These are phyloP conservation scores for Austroboletus sp. DNA, from an alignment of 1,284 basidiomycete species.

Conservation along the genomic window DNA sequence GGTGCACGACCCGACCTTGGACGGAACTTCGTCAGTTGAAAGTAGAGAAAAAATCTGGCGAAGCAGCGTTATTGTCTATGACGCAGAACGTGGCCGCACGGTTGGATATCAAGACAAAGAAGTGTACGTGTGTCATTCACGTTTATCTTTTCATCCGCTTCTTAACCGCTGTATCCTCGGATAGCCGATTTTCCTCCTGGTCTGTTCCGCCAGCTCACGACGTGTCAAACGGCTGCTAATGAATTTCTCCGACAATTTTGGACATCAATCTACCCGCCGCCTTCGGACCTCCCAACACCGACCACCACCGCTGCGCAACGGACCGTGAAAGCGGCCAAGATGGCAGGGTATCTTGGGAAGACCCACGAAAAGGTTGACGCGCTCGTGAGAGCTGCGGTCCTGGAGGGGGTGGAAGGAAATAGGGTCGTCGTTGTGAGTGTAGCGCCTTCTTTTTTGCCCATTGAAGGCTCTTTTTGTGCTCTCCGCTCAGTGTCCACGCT, in stretches of 20 bases:
- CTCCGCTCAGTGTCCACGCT: not conserved
- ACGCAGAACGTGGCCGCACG: slow-evolving; percentile 67
- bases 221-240: slow-evolving; percentile 86
- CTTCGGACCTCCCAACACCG: slow-evolving; percentile 49
- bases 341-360: slow-evolving; percentile 73
- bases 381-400: slow-evolving; percentile 58
- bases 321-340: slow-evolving; percentile 71
- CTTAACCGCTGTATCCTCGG: not conserved
- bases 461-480: not conserved
- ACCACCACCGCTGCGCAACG: slow-evolving; percentile 54
- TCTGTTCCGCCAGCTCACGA: slow-evolving; percentile 75
- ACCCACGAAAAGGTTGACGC: slow-evolving; percentile 77
- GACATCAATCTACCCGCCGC: slow-evolving; percentile 78
- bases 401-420: slow-evolving; percentile 56
- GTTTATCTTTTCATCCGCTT: not conserved
- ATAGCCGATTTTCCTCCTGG: slow-evolving; percentile 74
- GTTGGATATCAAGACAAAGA: slow-evolving; percentile 56
- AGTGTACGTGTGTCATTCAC: slow-evolving; percentile 41
- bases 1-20: not conserved
- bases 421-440: slow-evolving; percentile 61
- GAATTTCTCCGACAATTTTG: slow-evolving; percentile 97
- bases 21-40: slow-evolving; percentile 41
- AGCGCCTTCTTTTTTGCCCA: not conserved
- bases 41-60: slow-evolving; percentile 58
- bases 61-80: slow-evolving; percentile 66